phyloP scores from a whole-genome alignment of 2,329 filamentous ascomycete genomes.

The Fusarium nygamai region DNA sequence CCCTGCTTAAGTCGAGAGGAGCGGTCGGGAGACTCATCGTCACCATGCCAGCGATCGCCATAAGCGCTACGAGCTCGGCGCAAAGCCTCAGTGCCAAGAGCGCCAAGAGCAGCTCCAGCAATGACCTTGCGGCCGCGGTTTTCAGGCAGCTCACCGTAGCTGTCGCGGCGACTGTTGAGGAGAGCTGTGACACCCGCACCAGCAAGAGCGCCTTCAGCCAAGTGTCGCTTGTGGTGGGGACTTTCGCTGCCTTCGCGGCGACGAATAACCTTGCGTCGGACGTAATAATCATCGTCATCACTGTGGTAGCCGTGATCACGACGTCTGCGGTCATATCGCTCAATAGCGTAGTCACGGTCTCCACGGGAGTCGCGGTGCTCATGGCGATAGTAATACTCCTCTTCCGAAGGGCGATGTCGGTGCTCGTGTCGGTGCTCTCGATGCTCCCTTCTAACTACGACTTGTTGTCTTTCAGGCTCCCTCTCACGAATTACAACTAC shows the following conservation, averaged over 20 bases:
- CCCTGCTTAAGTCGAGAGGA: constrained; percentile 67
- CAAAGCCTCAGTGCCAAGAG: constrained; percentile 69
- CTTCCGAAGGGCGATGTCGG: constrained; percentile 46
- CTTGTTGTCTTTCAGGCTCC: constrained; percentile 52
- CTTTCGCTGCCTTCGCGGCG: constrained; percentile 62
- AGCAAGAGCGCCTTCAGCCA: constrained; percentile 72
- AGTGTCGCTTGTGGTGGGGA: constrained; percentile 65
- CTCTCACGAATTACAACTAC: constrained; percentile 57
- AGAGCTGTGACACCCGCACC: constrained; percentile 71
- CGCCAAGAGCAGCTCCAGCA: constrained; percentile 70
- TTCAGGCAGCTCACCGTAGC: constrained; percentile 59
- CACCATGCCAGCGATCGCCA: constrained; percentile 60
- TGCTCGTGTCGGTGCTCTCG: constrained; percentile 17
- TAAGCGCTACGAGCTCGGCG: constrained; percentile 70
- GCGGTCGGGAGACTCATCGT: constrained; percentile 52
- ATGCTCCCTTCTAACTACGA: constrained; percentile 48
- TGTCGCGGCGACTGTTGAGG: constrained; percentile 63
- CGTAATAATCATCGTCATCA: constrained; percentile 60
- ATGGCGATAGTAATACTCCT: constrained; percentile 64
- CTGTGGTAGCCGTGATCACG: constrained; percentile 56
- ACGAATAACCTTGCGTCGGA: constrained; percentile 58
- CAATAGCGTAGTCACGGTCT: constrained; percentile 46
- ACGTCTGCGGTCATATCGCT: constrained; percentile 53
- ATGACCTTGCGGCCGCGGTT: constrained; percentile 67
- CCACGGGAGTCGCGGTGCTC: constrained; percentile 56